Percentiles rank a stretch among this genome's conserved stretches.
Evolutionary conservation across 371 early-diverging fungal species (phyloP).

Genomic region (Haplosporangium sp.): DNA sequence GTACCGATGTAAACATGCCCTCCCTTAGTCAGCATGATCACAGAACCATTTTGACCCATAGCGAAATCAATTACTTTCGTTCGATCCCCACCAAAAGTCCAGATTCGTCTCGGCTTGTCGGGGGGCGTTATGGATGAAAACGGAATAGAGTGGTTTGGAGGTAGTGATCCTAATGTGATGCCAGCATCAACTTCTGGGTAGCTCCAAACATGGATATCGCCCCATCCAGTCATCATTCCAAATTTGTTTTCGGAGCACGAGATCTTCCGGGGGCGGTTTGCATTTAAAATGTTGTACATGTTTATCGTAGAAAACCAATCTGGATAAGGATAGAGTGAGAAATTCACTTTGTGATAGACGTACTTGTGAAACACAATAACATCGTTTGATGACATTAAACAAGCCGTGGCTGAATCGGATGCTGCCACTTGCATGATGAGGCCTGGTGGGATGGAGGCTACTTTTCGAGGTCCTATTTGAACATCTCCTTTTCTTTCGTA

Average conservation of each 20-base stretch:
- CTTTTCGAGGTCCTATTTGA: constrained; percentile 65
- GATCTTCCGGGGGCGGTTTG: constrained; percentile 51
- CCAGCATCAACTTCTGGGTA: constrained; percentile 44
- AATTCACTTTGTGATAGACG: constrained; percentile 62
- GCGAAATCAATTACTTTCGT: constrained; percentile 57
- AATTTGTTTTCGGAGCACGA: constrained; percentile 62
- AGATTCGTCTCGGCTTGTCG: constrained; percentile 60
- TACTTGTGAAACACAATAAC: constrained; percentile 63
- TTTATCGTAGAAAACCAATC: constrained; percentile 55
- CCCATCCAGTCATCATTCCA: constrained; percentile 62
- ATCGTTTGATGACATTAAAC: constrained; percentile 61
- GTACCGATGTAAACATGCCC: constrained; percentile 67
- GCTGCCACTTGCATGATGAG: constrained; percentile 64
- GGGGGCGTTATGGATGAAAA: constrained; percentile 9
- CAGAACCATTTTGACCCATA: constrained; percentile 66
- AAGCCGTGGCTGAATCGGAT: constrained; percentile 66
- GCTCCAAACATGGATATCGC: constrained; percentile 69
- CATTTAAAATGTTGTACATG: constrained; percentile 26
- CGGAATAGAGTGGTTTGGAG: constrained; percentile 25
- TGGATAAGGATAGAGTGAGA: constrained; percentile 63
- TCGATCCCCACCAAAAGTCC: constrained; percentile 51
- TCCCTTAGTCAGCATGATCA: constrained; percentile 61
- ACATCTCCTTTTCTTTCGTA: constrained; percentile 64
- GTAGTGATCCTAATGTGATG: constrained; percentile 41
- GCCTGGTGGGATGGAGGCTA: constrained; percentile 56